Base-by-base conservation (phyloP, 148 eudicot species). In the Pouteria glomerata region DNA sequence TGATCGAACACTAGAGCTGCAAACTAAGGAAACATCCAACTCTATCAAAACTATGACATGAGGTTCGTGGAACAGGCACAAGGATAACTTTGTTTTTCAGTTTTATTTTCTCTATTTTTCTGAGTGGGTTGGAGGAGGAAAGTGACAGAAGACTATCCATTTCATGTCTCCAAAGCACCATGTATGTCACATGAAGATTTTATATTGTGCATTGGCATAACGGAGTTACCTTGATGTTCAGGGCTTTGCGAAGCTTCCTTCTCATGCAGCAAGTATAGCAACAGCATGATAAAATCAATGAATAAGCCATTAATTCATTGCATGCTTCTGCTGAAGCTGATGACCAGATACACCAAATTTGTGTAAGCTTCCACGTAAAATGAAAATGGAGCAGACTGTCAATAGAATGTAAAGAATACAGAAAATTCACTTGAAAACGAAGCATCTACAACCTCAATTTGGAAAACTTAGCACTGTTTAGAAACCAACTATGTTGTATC, bases 201-300 rank as follows among this genome's bases (percentile, higher is more conserved):
- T 35, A 70, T 39, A 55, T 24, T 59, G 59, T 19, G 39, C 47
- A 74, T 51, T 42, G 23, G 53, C 8, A 26, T 70, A 68, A 19
- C 52, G 67, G 41, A 67, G 23, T 76, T 85, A 96, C 99, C 70
- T 82, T 81, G 64, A 96, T 96, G 70, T 88, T 92, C 58, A 96
- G 88, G 27, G 34, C 77, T 73, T 87, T 90, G 57, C 99, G 91
- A 14, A 96, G 96, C 87, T 96, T 96, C 77, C 85, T 83, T 80
- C 97, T 86, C 81, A 96, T 76, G 70, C 96, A 90, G 78, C 97
- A 96, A 69, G 97, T 96, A 78, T 96, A 96, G 82, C 99, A 96
- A 80, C 96, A 96, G 84, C 99, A 96, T 8, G 99, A 96, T 79
- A 96, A 68, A 80, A 96, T 78, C 79, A 96, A 74, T 12, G 99